These are phyloP conservation scores for Geopyxis carbonaria DNA, from an alignment of 495 filamentous ascomycete genomes.

Conservation along the genomic window DNA sequence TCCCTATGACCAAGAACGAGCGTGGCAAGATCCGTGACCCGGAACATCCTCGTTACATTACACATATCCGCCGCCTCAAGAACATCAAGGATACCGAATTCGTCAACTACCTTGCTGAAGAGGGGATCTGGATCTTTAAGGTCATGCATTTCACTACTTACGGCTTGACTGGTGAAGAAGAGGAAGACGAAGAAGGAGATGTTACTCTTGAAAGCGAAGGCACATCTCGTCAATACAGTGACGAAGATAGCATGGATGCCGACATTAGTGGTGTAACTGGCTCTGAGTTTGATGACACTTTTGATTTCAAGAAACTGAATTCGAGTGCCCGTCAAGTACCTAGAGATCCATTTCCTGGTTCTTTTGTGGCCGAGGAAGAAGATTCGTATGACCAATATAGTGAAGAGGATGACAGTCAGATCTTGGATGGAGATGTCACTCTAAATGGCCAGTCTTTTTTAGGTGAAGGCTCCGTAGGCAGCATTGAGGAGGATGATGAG, in stretches of 20 bases:
- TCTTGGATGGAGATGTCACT: constrained; percentile 29
- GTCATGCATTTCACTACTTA: constrained; percentile 95
- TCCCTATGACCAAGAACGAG: constrained; percentile 55
- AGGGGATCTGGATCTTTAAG: constrained; percentile 74
- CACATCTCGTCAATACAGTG: constrained; percentile 13
- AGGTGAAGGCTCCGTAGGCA: constrained; percentile 73
- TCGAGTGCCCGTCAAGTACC: constrained; percentile 2
- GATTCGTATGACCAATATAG: constrained; percentile 37
- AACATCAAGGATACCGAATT: constrained; percentile 65
- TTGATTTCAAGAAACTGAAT: constrained; percentile 51
- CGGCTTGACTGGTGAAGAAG: constrained; percentile 72
- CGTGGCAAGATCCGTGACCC: constrained; percentile 27
- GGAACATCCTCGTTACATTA: constrained; percentile 42
- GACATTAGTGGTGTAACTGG: constrained; percentile 14
- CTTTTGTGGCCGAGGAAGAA: constrained; percentile 44
- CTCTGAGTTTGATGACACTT: constrained; percentile 56
- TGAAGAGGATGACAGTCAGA: constrained; percentile 33
- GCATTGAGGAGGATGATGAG: constrained; percentile 48
- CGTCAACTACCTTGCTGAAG: constrained; percentile 54
- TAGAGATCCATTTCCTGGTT: constrained; percentile 51
- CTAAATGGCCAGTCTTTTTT: constrained; percentile 58
- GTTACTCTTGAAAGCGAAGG: constrained; percentile 16
- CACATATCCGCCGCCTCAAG: constrained; percentile 67
- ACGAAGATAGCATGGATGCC: constrained; percentile 19
- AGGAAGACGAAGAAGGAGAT: constrained; percentile 41